Percentiles rank a stretch among this genome's conserved stretches.
phyloP scores from a whole-genome alignment of 2,329 filamentous ascomycete species.

The Sclerotinia borealis region DNA sequence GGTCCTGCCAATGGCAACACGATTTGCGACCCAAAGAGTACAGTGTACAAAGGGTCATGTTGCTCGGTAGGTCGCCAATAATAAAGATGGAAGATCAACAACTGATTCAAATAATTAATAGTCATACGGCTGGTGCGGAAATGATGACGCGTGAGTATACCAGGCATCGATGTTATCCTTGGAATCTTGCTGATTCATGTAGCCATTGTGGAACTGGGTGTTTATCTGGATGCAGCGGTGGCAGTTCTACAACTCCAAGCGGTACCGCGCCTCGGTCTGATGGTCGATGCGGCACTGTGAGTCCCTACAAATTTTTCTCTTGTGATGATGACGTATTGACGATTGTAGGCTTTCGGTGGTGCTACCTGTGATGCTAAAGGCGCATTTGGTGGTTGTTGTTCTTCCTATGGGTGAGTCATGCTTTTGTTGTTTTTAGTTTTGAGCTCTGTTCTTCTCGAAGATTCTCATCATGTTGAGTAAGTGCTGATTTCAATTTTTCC shows the following conservation, averaged over 20 bases:
- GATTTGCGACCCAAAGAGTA: constrained; percentile 38
- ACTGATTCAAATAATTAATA: constrained; percentile 15
- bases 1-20: constrained; percentile 29
- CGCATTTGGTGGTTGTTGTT: constrained; percentile 30
- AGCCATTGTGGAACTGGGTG: constrained; percentile 36
- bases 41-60: constrained; percentile 39
- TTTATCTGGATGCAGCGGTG: constrained; percentile 35
- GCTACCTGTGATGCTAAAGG: constrained; percentile 28
- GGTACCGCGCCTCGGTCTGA: constrained; percentile 20
- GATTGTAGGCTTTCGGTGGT: constrained; percentile 20
- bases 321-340: not conserved
- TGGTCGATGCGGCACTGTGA: constrained; percentile 28
- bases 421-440: not conserved
- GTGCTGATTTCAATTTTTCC: constrained; percentile 19
- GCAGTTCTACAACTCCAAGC: constrained; percentile 17
- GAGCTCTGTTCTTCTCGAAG: not conserved
- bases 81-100: not conserved
- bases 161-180: not conserved
- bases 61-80: constrained; percentile 33
- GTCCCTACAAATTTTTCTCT: not conserved
- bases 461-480: not conserved
- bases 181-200: constrained; percentile 6
- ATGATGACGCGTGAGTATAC: constrained; percentile 30
- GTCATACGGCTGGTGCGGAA: constrained; percentile 38
- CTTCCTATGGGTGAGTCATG: constrained; percentile 26